Evolutionary conservation across 1,284 basidiomycete genomes (phyloP).

Genomic region (Apiotrichum gamsii): DNA sequence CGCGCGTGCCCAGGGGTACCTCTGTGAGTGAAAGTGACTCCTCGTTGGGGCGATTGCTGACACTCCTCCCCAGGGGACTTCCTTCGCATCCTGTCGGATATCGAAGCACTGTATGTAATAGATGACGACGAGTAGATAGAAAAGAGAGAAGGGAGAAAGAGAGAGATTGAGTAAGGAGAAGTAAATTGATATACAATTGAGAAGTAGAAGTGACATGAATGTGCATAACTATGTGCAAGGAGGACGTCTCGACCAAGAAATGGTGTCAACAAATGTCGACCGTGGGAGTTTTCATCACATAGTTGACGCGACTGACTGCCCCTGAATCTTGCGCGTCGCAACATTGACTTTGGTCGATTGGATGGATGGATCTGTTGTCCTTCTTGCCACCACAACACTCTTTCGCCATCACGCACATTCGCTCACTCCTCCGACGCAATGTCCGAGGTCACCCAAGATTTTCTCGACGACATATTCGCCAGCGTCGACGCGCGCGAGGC

Average conservation of each 20-base stretch:
- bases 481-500: constrained; percentile 12
- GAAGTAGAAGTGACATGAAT: too few species aligned
- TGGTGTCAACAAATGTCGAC: not conserved
- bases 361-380: constrained; percentile 5
- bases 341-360: not conserved
- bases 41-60: too few species aligned
- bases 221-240: too few species aligned
- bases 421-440: too few species aligned
- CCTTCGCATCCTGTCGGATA: constrained; percentile 76
- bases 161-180: too few species aligned
- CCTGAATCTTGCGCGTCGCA: too few species aligned
- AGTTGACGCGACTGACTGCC: constrained; percentile 17
- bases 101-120: constrained; percentile 53
- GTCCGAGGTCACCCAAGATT: constrained; percentile 3
- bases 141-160: too few species aligned
- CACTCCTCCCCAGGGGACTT: constrained; percentile 89
- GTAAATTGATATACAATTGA: too few species aligned
- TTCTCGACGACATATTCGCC: constrained; percentile 18
- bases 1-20: constrained; percentile 63
- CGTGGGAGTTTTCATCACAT: constrained; percentile 4
- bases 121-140: constrained; percentile 28
- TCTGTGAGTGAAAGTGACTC: constrained; percentile 51
- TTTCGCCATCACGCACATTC: not conserved
- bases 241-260: too few species aligned
- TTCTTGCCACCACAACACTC: constrained; percentile 10